Conservation (phyloP, 2,329 filamentous ascomycete species). For the Beauveria asiatica region DNA sequence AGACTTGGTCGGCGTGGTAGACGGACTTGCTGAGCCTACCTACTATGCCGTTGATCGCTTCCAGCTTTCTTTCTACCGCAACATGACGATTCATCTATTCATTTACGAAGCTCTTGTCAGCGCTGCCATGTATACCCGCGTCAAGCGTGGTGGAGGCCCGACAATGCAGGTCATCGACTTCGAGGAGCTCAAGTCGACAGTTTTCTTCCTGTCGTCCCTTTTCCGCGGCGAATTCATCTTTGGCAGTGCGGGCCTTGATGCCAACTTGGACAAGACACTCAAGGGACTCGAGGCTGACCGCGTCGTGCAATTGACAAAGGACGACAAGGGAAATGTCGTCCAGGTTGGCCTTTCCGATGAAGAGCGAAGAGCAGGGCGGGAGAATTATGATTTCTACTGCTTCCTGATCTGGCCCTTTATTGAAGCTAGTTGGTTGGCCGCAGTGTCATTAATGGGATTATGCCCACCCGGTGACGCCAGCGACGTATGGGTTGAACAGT, state of each 20-base stretch:
- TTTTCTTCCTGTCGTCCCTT: conserved; percentile 82
- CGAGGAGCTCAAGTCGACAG: conserved; percentile 64
- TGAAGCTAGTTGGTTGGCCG: conserved; percentile 86
- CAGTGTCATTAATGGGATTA: conserved; percentile 79
- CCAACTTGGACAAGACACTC: conserved; percentile 76
- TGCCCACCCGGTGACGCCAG: conserved; percentile 52
- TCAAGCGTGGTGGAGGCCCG: conserved; percentile 85
- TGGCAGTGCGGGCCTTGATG: conserved; percentile 70
- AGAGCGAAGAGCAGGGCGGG: conserved; percentile 70
- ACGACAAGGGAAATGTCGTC: conserved; percentile 46
- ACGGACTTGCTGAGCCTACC: conserved; percentile 78
- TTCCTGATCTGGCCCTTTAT: conserved; percentile 99
- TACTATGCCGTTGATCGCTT: conserved; percentile 94
- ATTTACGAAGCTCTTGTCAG: conserved; percentile 88
- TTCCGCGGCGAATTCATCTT: conserved; percentile 98
- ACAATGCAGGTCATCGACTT: conserved; percentile 72
- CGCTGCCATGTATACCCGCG: conserved; percentile 78
- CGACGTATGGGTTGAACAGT: conserved; percentile 70
- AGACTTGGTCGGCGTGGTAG: conserved; percentile 72
- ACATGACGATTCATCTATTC: conserved; percentile 98
- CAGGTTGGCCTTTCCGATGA: conserved; percentile 65
- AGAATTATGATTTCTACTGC: conserved; percentile 98
- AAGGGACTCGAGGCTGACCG: conserved; percentile 67
- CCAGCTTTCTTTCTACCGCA: conserved; percentile 95
- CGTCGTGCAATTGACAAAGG: conserved; percentile 60